A percentile compares a stretch with the other conserved stretches of the same genome.
These are phyloP conservation scores for Hymenoscyphus linearis DNA, from an alignment of 2,329 filamentous ascomycete genomes.

Conservation along the genomic window DNA sequence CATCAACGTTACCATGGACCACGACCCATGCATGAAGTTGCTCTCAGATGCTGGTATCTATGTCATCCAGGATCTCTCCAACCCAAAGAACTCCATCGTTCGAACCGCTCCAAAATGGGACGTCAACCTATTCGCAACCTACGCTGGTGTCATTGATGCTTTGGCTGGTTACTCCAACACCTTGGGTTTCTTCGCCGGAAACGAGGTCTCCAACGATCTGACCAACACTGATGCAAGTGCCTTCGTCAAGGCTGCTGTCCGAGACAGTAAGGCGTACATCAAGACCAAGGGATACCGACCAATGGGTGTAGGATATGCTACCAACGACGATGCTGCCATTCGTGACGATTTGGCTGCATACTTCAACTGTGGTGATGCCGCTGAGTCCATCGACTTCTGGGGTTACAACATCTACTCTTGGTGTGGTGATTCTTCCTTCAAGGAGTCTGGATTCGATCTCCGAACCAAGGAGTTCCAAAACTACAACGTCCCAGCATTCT, in stretches of 20 bases:
- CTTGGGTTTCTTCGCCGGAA: slow-evolving; percentile 96
- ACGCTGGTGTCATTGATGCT: slow-evolving; percentile 77
- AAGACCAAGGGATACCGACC: slow-evolving; percentile 68
- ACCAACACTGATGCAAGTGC: slow-evolving; percentile 89
- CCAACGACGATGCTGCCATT: slow-evolving; percentile 84
- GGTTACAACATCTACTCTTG: slow-evolving; percentile 99
- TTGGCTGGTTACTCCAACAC: slow-evolving; percentile 82
- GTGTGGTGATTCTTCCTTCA: slow-evolving; percentile 81
- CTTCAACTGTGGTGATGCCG: slow-evolving; percentile 80
- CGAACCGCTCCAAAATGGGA: slow-evolving; percentile 76
- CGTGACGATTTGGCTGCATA: slow-evolving; percentile 79
- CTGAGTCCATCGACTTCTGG: slow-evolving; percentile 85
- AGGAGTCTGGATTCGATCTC: slow-evolving; percentile 70
- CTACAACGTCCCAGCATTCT: slow-evolving; percentile 94
- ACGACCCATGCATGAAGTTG: slow-evolving; percentile 77
- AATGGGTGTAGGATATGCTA: slow-evolving; percentile 91
- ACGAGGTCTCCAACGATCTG: slow-evolving; percentile 86
- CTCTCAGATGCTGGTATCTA: slow-evolving; percentile 88
- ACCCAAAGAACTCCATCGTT: slow-evolving; percentile 80
- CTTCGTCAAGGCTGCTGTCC: slow-evolving; percentile 95
- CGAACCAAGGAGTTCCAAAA: slow-evolving; percentile 81
- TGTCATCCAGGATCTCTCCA: slow-evolving; percentile 83
- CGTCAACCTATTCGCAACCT: slow-evolving; percentile 69
- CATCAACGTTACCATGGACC: slow-evolving; percentile 72
- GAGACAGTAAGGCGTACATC: slow-evolving; percentile 95